Conservation (phyloP, 1,139 yeast genomes). For the Meyerozyma sp. region DNA sequence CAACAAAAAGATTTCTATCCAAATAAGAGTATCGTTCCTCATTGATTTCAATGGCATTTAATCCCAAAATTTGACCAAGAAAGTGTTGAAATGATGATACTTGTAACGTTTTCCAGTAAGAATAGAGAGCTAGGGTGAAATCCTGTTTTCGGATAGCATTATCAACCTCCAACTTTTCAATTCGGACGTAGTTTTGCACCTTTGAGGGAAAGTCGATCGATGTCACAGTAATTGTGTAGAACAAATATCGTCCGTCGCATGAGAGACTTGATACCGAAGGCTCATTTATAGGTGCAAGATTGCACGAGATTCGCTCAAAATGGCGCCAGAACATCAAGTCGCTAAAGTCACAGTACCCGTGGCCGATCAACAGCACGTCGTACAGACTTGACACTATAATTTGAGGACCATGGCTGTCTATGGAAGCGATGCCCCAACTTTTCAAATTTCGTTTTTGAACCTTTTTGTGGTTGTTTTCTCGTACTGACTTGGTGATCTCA, state of each 20-base stretch:
- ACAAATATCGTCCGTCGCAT: background rate
- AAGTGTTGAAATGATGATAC: background rate
- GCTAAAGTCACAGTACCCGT: too few species aligned
- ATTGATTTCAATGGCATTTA: background rate
- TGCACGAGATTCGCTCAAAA: background rate
- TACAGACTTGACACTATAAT: background rate
- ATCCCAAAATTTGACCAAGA: background rate
- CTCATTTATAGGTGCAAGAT: background rate
- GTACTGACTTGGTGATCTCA: background rate
- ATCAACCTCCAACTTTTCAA: background rate
- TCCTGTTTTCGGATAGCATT: background rate
- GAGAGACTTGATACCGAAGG: background rate
- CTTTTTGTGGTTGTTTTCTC: too few species aligned
- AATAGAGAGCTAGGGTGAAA: background rate
- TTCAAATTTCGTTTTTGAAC: background rate
- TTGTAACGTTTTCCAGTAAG: background rate
- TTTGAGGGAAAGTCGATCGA: background rate
- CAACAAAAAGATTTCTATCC: background rate
- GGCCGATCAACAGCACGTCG: background rate
- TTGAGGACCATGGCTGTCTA: background rate
- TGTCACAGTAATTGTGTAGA: background rate
- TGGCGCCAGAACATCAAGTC: slow-evolving; percentile 1
- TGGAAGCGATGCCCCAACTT: background rate
- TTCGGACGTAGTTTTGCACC: background rate
- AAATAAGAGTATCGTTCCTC: background rate